Evolutionary conservation across 2,329 filamentous ascomycete species (phyloP).

Genomic region (Pyrenophora tritici-repentis): DNA sequence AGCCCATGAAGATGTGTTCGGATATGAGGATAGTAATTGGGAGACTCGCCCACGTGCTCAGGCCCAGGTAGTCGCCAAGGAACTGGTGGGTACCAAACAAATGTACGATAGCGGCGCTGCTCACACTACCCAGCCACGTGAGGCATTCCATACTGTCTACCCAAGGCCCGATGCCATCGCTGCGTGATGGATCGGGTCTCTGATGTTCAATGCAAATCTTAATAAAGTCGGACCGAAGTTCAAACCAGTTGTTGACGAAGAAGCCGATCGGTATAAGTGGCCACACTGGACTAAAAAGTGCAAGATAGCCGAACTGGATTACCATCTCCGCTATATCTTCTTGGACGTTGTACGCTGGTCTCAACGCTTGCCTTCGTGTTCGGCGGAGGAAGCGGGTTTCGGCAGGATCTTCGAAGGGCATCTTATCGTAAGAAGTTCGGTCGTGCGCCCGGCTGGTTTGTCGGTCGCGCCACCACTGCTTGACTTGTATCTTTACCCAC

Average conservation of each 20-base stretch:
- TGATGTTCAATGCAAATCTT: slow-evolving; percentile 43
- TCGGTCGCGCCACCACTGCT: slow-evolving; percentile 40
- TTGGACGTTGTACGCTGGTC: slow-evolving; percentile 41
- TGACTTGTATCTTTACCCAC: slow-evolving; percentile 34
- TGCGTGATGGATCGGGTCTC: slow-evolving; percentile 33
- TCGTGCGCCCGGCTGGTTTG: slow-evolving; percentile 13
- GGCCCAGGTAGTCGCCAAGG: slow-evolving; percentile 18
- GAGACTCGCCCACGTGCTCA: slow-evolving; percentile 35
- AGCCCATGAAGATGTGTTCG: slow-evolving; percentile 42
- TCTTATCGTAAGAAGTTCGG: background rate
- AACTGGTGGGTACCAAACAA: slow-evolving; percentile 32
- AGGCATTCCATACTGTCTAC: slow-evolving; percentile 38
- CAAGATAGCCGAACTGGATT: slow-evolving; percentile 44
- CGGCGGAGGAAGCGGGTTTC: slow-evolving; percentile 38
- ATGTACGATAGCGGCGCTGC: slow-evolving; percentile 42
- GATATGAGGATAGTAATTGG: slow-evolving; percentile 39
- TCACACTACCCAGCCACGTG: slow-evolving; percentile 42
- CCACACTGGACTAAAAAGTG: slow-evolving; percentile 44
- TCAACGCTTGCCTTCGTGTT: slow-evolving; percentile 35
- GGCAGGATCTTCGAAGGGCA: slow-evolving; percentile 31
- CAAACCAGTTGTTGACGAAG: slow-evolving; percentile 46
- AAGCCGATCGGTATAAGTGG: slow-evolving; percentile 43
- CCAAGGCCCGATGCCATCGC: slow-evolving; percentile 43
- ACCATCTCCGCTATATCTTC: slow-evolving; percentile 45
- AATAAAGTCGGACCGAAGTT: slow-evolving; percentile 41